Conservation (phyloP, 2,329 filamentous ascomycete species). For the Cercospora sojina region DNA sequence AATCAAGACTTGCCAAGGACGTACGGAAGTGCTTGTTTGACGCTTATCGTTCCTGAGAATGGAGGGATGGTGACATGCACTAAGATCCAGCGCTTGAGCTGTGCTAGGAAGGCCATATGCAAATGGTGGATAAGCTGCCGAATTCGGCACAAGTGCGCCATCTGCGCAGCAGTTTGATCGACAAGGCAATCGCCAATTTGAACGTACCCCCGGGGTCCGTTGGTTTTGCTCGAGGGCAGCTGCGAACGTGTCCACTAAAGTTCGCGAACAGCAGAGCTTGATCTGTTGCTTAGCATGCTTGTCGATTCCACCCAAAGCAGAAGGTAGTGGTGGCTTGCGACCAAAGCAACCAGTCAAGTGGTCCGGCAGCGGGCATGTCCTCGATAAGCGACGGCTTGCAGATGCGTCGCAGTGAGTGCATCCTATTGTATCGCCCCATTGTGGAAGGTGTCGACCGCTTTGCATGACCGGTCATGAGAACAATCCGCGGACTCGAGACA, state of each 20-base stretch:
- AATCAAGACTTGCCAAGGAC: constrained; percentile 4
- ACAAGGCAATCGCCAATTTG: neutral
- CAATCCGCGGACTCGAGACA: neutral
- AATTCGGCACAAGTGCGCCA: constrained; percentile 5
- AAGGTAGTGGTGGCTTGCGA: neutral
- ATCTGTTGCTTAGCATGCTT: constrained; percentile 1
- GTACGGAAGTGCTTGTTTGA: constrained; percentile 1
- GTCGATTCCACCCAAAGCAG: neutral
- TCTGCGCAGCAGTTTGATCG: neutral
- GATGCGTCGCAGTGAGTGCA: neutral
- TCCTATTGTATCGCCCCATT: neutral
- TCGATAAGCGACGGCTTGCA: neutral
- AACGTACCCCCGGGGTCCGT: neutral
- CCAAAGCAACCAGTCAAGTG: neutral
- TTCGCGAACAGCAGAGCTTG: neutral
- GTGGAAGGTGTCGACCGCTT: neutral
- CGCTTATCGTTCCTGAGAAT: constrained; percentile 5
- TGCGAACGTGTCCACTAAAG: neutral
- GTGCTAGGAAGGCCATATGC: neutral
- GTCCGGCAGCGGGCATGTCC: neutral
- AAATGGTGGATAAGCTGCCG: constrained; percentile 7
- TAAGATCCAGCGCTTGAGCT: constrained; percentile 2
- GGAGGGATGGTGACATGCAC: neutral
- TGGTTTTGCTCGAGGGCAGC: neutral
- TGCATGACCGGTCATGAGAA: neutral